Evolutionary conservation across 176 grass and related monocot species (phyloP).

Genomic region (Typha latifolia): DNA sequence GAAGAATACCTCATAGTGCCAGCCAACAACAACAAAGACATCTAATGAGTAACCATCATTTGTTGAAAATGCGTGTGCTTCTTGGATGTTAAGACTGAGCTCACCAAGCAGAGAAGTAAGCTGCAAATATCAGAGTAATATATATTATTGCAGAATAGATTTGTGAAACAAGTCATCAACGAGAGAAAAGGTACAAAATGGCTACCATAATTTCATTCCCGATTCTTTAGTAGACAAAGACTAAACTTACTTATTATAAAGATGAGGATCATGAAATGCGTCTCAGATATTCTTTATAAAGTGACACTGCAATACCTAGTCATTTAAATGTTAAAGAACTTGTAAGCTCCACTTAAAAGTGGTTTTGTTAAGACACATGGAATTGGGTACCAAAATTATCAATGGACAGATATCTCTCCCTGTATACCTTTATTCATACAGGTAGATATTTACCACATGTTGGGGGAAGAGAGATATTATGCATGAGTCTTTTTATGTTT

Average conservation of each 20-base stretch:
- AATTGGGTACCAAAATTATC: too few species aligned
- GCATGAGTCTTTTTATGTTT: too few species aligned
- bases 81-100: slow-evolving; percentile 4
- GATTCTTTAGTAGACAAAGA: neutral
- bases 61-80: slow-evolving; percentile 12
- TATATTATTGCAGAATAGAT: neutral
- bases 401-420: too few species aligned
- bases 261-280: neutral
- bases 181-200: neutral
- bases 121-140: neutral
- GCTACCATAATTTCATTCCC: neutral
- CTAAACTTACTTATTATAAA: neutral
- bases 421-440: too few species aligned
- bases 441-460: too few species aligned
- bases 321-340: neutral
- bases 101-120: slow-evolving; percentile 6
- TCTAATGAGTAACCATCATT: slow-evolving; percentile 13
- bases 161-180: neutral
- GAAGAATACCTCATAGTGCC: slow-evolving; percentile 20
- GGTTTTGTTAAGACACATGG: too few species aligned
- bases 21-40: slow-evolving; percentile 11
- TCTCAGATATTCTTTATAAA: neutral
- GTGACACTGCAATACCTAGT: neutral
- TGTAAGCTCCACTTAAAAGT: too few species aligned
- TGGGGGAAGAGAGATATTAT: too few species aligned